phyloP scores from a whole-genome alignment of 208 protist species.

The Trypanosoma brucei region DNA sequence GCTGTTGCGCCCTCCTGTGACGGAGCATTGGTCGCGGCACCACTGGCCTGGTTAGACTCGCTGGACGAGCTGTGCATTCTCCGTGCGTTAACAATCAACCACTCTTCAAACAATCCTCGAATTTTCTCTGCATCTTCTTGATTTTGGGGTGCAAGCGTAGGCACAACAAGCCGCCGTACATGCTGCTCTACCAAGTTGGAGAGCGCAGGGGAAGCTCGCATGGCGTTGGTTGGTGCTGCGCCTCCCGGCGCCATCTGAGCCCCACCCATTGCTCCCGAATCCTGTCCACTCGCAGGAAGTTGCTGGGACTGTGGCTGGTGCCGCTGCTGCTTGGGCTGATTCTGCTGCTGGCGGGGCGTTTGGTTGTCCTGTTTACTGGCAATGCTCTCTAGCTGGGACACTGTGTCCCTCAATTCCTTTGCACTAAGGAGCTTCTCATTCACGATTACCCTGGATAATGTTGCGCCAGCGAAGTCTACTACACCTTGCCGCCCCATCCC shows the following conservation, averaged over 20 bases:
- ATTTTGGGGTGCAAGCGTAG: slow-evolving; percentile 25
- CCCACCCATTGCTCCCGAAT: not conserved
- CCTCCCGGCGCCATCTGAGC: slow-evolving; percentile 7
- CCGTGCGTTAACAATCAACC: slow-evolving; percentile 47
- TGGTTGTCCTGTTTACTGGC: slow-evolving; percentile 31
- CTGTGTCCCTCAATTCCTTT: slow-evolving; percentile 62
- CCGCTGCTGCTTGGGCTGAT: slow-evolving; percentile 12
- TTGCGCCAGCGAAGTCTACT: slow-evolving; percentile 71
- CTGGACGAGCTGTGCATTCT: slow-evolving; percentile 17
- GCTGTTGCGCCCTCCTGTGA: not conserved
- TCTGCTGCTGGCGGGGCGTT: slow-evolving; percentile 23
- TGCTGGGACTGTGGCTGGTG: slow-evolving; percentile 13
- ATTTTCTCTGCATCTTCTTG: slow-evolving; percentile 55
- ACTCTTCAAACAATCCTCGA: slow-evolving; percentile 69
- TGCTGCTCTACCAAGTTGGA: slow-evolving; percentile 39
- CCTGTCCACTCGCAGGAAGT: not conserved
- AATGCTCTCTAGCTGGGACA: slow-evolving; percentile 71
- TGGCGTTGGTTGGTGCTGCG: slow-evolving; percentile 16
- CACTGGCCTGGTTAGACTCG: not conserved
- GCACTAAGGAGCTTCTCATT: slow-evolving; percentile 64
- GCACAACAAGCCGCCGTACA: slow-evolving; percentile 52
- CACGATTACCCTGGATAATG: slow-evolving; percentile 75
- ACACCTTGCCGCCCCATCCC: slow-evolving; percentile 18
- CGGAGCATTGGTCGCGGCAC: not conserved
- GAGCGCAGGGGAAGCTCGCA: slow-evolving; percentile 47